Conservation (phyloP, 139 green algal genomes). For the Ostreobium quekettii region DNA sequence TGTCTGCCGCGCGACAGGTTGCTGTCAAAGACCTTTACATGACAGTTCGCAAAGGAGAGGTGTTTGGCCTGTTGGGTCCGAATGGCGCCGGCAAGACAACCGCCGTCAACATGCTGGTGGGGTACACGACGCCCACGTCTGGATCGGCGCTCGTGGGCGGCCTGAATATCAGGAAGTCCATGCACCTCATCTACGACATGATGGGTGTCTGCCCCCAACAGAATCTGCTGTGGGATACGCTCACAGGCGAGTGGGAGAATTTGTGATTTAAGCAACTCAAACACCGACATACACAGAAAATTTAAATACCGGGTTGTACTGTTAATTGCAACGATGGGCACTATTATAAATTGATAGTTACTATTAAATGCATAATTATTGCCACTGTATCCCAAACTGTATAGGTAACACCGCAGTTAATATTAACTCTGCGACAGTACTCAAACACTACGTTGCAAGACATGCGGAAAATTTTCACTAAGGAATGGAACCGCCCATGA, state of each 20-base stretch:
- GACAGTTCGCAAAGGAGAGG: slow-evolving; percentile 37
- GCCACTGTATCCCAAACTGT: too few species aligned
- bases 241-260: slow-evolving; percentile 74
- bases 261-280: too few species aligned
- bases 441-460: too few species aligned
- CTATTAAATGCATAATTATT: too few species aligned
- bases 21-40: slow-evolving; percentile 49
- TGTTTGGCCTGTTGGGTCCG: slow-evolving; percentile 77
- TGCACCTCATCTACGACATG: slow-evolving; percentile 56
- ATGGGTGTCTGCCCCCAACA: slow-evolving; percentile 95
- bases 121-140: slow-evolving; percentile 45
- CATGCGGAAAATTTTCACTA: too few species aligned
- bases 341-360: too few species aligned
- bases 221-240: slow-evolving; percentile 86
- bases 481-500: too few species aligned
- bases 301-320: too few species aligned
- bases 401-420: too few species aligned
- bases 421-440: too few species aligned
- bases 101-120: slow-evolving; percentile 85
- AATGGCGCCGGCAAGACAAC: slow-evolving; percentile 75
- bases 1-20: slow-evolving; percentile 33
- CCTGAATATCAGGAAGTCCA: slow-evolving; percentile 44
- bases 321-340: too few species aligned
- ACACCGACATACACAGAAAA: too few species aligned
- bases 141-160: slow-evolving; percentile 76